Evolutionary conservation across 768 basidiomycete species (phyloP), one percentile per base, ranked within the genome.

Genomic region (Cystofilobasidium macerans): DNA sequence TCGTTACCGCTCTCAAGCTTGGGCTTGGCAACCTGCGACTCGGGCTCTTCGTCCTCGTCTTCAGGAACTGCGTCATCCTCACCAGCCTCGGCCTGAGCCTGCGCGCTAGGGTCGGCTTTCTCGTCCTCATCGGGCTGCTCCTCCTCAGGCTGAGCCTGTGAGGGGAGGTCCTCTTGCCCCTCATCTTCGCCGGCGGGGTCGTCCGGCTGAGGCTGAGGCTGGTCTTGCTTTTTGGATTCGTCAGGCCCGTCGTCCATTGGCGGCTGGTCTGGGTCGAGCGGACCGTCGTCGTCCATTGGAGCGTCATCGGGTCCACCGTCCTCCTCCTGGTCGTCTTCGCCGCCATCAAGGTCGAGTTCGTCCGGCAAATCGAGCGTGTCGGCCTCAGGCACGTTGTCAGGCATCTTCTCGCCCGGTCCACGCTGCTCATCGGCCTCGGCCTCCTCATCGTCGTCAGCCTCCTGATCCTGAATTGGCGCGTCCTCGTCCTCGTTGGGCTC

Each of bases 301-400:
- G 24, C 26, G 18, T 60, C 58, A 24, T 60, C 58, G 16, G 28
- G 18, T 6, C 24, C 32, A 20, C 60, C 65, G 42, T 70, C 66
- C 35, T 70, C 69, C 36, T 67, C 65, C 58, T 76, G 73, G 26
- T 78, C 76, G 16, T 75, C 76, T 42, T 77, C 75, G 24, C 68
- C 70, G 13, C 69, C 69, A 13, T 77, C 82, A 16, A 93, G 74
- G 61, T 89, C 79, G 77, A 94, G 79, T 69, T 90, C 85, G 38
- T 97, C 93, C 0, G 94, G 94, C 13, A 98, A 80, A 71, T 98
- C 87, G 51, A 98, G 81, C 6, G 84, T 85, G 60, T 94, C 81
- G 3, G 86, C 86, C 68, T 95, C 88, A 28, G 81, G 85, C 53
- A 90, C 76, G 67, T 84, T 80, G 24, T 90, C 83, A 64, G 93